phyloP scores from a whole-genome alignment of 2,329 filamentous ascomycete genomes.

The Ophiostoma triangulosporum region DNA sequence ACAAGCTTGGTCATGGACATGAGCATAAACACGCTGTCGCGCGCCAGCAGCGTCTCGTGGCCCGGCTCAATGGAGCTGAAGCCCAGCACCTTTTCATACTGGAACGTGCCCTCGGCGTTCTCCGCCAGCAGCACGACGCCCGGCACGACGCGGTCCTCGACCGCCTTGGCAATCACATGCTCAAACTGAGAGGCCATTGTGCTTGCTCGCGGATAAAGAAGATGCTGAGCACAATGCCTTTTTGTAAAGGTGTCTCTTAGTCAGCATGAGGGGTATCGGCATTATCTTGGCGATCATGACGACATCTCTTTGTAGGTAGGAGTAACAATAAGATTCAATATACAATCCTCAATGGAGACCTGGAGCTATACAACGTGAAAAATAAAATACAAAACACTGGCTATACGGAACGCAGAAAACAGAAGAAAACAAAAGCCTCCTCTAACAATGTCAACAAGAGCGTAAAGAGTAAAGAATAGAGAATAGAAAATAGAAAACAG shows the following conservation, averaged over 20 bases:
- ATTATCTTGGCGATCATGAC: too few species aligned
- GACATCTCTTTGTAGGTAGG: too few species aligned
- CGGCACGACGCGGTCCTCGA: conserved; percentile 11
- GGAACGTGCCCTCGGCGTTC: conserved; percentile 12
- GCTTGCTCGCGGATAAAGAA: too few species aligned
- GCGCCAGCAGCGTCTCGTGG: conserved; percentile 9
- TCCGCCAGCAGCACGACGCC: conserved; percentile 15
- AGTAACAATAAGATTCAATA: too few species aligned
- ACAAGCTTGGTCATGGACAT: conserved; percentile 30
- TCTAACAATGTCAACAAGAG: neutral
- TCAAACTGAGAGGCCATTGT: conserved; percentile 12
- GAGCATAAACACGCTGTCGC: conserved; percentile 21
- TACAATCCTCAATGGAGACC: too few species aligned
- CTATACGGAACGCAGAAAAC: too few species aligned
- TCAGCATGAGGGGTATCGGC: too few species aligned
- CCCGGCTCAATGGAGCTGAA: conserved; percentile 11
- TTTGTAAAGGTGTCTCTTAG: too few species aligned
- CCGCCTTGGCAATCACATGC: conserved; percentile 12
- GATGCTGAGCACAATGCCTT: neutral
- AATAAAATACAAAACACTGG: too few species aligned
- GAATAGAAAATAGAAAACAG: neutral
- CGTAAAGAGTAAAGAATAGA: neutral
- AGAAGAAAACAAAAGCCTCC: too few species aligned
- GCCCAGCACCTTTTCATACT: conserved; percentile 16
- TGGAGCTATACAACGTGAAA: too few species aligned